Conservation (phyloP, 2,329 filamentous ascomycete genomes). For the Penicillium brasilianum region DNA sequence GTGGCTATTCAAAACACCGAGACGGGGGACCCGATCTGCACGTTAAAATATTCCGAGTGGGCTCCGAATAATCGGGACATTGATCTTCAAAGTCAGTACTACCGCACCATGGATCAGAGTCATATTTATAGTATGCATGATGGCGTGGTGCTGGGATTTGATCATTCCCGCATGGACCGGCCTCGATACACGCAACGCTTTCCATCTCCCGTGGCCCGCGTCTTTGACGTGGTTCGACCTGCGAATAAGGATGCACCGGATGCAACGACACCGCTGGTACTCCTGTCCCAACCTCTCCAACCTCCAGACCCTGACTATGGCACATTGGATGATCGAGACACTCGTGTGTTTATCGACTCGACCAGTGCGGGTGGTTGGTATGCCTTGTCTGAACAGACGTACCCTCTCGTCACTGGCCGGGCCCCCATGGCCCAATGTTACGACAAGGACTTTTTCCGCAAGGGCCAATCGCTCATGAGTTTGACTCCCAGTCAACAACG, state of each 20-base stretch:
- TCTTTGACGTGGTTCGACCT: constrained; percentile 85
- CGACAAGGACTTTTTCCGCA: constrained; percentile 54
- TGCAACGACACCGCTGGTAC: constrained; percentile 69
- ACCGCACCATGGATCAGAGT: constrained; percentile 77
- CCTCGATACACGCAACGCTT: constrained; percentile 72
- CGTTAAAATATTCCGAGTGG: constrained; percentile 93
- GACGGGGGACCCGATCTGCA: constrained; percentile 78
- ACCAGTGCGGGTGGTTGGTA: constrained; percentile 91
- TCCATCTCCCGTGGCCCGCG: constrained; percentile 77
- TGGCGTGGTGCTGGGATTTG: constrained; percentile 80
- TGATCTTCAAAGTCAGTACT: constrained; percentile 85
- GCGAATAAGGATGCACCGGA: constrained; percentile 69
- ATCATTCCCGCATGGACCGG: constrained; percentile 63
- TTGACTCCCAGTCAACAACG: constrained; percentile 56
- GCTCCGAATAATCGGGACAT: constrained; percentile 87
- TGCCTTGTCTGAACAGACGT: constrained; percentile 83
- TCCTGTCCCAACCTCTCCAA: constrained; percentile 83
- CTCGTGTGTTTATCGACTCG: constrained; percentile 82
- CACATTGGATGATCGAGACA: constrained; percentile 58
- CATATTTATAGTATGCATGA: constrained; percentile 90
- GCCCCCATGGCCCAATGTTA: constrained; percentile 64
- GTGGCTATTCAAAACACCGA: constrained; percentile 80
- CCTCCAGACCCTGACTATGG: constrained; percentile 55
- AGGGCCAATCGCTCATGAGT: constrained; percentile 45
- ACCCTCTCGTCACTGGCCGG: constrained; percentile 80